These are phyloP conservation scores for Penicillium egyptiacum DNA, from an alignment of 495 filamentous ascomycete species.

Conservation along the genomic window DNA sequence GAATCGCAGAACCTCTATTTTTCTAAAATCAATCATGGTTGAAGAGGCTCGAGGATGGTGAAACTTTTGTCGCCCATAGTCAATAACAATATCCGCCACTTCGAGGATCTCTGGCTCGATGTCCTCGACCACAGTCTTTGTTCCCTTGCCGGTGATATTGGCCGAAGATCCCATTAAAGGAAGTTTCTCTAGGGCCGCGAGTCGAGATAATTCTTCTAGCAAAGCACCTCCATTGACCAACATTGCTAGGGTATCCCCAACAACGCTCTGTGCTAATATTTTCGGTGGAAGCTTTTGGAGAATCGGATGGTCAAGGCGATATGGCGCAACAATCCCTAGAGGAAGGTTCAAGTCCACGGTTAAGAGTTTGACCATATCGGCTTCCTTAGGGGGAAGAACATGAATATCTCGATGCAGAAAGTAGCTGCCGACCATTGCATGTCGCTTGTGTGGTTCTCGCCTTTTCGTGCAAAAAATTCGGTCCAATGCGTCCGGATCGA, in stretches of 20 bases:
- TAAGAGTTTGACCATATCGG: constrained; percentile 20
- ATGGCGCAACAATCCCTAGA: constrained; percentile 27
- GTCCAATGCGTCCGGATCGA: constrained; percentile 14
- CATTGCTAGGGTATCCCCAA: constrained; percentile 27
- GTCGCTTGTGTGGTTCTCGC: constrained; percentile 24
- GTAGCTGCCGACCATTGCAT: constrained; percentile 30
- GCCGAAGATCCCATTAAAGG: constrained; percentile 31
- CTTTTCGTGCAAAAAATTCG: constrained; percentile 22
- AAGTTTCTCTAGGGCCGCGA: constrained; percentile 18
- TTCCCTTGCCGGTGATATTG: constrained; percentile 29
- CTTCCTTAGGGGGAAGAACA: constrained; percentile 11
- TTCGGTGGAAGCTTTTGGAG: constrained; percentile 9
- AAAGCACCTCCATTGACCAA: constrained; percentile 29
- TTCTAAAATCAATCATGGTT: constrained; percentile 35
- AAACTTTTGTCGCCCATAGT: constrained; percentile 32
- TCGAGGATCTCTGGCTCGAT: constrained; percentile 30
- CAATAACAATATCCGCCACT: constrained; percentile 31
- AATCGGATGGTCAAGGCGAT: constrained; percentile 19
- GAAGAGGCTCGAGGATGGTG: constrained; percentile 28
- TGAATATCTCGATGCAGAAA: constrained; percentile 23
- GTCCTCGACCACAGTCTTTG: constrained; percentile 29
- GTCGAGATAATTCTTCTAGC: constrained; percentile 25
- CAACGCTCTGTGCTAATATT: constrained; percentile 15
- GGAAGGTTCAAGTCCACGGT: constrained; percentile 25
- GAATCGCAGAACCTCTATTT: constrained; percentile 26